Conservation (phyloP, 1,139 yeast species). For the Hansenula lynferdii region DNA sequence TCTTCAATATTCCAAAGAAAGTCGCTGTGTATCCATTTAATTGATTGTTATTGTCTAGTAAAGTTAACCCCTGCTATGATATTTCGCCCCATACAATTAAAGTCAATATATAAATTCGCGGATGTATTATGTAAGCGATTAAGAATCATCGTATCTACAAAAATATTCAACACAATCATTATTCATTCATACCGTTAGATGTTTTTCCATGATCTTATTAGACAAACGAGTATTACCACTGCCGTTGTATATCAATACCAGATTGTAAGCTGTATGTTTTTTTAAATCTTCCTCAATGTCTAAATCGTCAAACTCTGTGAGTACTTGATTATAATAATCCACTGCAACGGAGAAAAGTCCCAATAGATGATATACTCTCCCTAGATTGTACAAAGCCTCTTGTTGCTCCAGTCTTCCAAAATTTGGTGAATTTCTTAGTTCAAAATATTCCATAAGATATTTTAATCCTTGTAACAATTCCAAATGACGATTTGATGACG, state of each 20-base stretch:
- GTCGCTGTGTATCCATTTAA: too few relatives aligned
- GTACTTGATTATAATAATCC: slow-evolving; percentile 63
- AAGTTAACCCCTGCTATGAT: too few relatives aligned
- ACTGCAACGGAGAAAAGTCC: slow-evolving; percentile 74
- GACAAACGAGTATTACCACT: slow-evolving; percentile 73
- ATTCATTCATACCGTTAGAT: slow-evolving; percentile 32
- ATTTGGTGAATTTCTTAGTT: slow-evolving; percentile 30
- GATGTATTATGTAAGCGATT: too few relatives aligned
- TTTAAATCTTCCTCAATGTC: slow-evolving; percentile 43
- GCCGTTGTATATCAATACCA: slow-evolving; percentile 65
- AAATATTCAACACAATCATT: not conserved
- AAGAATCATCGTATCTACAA: too few relatives aligned
- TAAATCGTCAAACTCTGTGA: slow-evolving; percentile 28
- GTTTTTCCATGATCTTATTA: slow-evolving; percentile 54
- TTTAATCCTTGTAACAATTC: slow-evolving; percentile 86
- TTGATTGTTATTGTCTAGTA: too few relatives aligned
- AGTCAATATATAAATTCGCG: too few relatives aligned
- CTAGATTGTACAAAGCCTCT: slow-evolving; percentile 81
- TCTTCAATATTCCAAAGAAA: too few relatives aligned
- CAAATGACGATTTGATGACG: slow-evolving; percentile 77
- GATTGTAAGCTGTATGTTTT: slow-evolving; percentile 82
- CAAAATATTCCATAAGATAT: slow-evolving; percentile 66
- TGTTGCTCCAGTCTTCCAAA: slow-evolving; percentile 52
- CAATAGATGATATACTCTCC: slow-evolving; percentile 77
- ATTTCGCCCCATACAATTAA: too few relatives aligned